phyloP scores from a whole-genome alignment of 345 rosid species.

The Geranium brycei region DNA sequence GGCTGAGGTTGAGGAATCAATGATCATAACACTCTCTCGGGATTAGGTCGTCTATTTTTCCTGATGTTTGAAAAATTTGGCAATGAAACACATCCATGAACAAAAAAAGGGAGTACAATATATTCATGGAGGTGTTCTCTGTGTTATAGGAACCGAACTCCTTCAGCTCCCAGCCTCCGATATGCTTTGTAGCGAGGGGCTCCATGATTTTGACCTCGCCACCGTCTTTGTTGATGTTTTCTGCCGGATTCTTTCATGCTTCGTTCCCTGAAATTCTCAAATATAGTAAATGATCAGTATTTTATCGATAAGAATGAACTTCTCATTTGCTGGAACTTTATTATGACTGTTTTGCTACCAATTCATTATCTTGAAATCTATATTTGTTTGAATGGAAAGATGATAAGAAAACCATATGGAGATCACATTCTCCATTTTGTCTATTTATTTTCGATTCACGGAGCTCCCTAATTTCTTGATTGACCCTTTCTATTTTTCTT shows the following conservation, averaged over 20 bases:
- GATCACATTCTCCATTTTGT: background rate
- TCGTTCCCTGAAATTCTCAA: constrained; percentile 23
- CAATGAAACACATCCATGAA: constrained; percentile 9
- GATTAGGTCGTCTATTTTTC: constrained; percentile 1
- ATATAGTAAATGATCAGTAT: constrained; percentile 1
- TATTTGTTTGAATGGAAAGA: too few relatives aligned
- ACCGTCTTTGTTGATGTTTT: constrained; percentile 30
- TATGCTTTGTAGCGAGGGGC: constrained; percentile 79
- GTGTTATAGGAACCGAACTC: constrained; percentile 9
- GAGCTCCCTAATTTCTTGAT: background rate
- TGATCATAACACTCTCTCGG: constrained; percentile 6
- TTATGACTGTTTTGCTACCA: too few relatives aligned
- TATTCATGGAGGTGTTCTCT: constrained; percentile 5
- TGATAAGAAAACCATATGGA: background rate
- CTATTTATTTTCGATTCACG: background rate
- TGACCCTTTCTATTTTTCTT: too few relatives aligned
- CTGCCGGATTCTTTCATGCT: constrained; percentile 37
- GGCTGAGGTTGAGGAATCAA: constrained; percentile 7
- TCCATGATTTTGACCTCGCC: constrained; percentile 59
- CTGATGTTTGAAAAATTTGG: constrained; percentile 3
- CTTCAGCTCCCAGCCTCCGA: constrained; percentile 53
- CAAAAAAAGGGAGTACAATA: constrained; percentile 12
- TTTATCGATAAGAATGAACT: background rate
- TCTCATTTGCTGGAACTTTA: too few relatives aligned
- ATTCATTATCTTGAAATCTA: too few relatives aligned